Base-by-base conservation (phyloP, 805 yeast genomes). In the Kuraishia piskuri region DNA sequence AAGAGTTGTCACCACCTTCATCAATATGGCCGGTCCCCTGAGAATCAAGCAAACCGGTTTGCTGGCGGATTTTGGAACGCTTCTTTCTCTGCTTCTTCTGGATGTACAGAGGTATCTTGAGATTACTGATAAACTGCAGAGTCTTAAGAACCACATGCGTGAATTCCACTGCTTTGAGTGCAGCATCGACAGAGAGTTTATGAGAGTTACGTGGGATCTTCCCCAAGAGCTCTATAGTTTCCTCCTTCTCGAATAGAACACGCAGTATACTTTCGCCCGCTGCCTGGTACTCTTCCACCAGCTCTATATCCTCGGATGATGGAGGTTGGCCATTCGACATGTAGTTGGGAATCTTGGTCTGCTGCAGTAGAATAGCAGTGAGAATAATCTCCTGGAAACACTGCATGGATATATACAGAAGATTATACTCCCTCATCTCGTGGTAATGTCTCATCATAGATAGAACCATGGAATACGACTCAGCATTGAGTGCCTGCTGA, bases 331-430 rank as follows among this genome's bases (percentile, higher is more conserved):
- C 40, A 31, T 31, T n/a, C 4, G 40, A 6, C 31, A 25, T 31
- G 40, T 14, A 31, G 4, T 31, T 31, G 4, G 40, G 17, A 12
- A 31, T n/a, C 14, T 31, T 31, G 40, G n/a, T 22, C 22, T 45
- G 48, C 14, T 20, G 40, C 59, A 75, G 65, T 8, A 76, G 68
- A 10, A 66, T 59, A 5, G 65, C 59, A 4, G 77, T 71, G 21
- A 75, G 61, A 3, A 92, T 67, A 37, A 90, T 66, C 56, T 87
- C 88, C 23, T 77, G 76, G 63, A 88, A 81, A 53, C 88, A 78
- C 46, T 80, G 72, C 78, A 88, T 78, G 1, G 84, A 78, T 1
- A 90, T 88, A 57, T 86, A 90, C 3, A 84, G 77, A 1, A 88
- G 73, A 51, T 80, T 79, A 74, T 82, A 82, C 54, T 79, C 75